Percentiles rank a stretch among this genome's conserved stretches.
These are phyloP conservation scores for Boletus pseudo-olivaceus DNA, from an alignment of 768 basidiomycete genomes.

Conservation along the genomic window DNA sequence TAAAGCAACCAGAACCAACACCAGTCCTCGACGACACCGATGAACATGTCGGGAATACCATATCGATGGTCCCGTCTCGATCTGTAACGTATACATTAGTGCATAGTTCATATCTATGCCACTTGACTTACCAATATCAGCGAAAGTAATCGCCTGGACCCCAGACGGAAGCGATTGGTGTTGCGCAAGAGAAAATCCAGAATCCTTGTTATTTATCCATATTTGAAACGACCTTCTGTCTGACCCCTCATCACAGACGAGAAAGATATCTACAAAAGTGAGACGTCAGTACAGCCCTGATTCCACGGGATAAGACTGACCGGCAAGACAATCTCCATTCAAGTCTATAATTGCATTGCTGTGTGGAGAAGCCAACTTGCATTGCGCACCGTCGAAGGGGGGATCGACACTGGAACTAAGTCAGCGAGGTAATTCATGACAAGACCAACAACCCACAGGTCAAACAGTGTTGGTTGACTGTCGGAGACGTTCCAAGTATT, in stretches of 20 bases:
- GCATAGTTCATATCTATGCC: neutral
- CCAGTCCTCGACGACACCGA: conserved; percentile 67
- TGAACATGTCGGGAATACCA: conserved; percentile 85
- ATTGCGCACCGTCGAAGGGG: conserved; percentile 60
- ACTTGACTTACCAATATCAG: conserved; percentile 72
- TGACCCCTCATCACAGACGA: conserved; percentile 71
- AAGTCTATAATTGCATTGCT: conserved; percentile 93
- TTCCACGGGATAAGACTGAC: conserved; percentile 32
- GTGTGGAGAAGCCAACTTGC: conserved; percentile 82
- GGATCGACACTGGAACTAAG: conserved; percentile 47
- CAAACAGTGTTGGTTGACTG: conserved; percentile 52
- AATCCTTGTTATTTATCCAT: conserved; percentile 83
- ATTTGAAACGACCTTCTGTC: conserved; percentile 76
- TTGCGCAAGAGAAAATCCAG: conserved; percentile 69
- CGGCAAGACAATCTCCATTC: conserved; percentile 93
- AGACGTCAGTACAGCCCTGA: neutral
- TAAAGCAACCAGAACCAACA: conserved; percentile 67
- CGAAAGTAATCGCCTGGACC: conserved; percentile 78
- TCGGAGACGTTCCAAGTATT: conserved; percentile 72
- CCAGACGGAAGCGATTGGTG: conserved; percentile 70
- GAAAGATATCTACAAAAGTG: conserved; percentile 66
- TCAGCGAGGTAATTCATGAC: conserved; percentile 2
- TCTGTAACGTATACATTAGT: conserved; percentile 43
- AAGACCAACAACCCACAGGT: conserved; percentile 47
- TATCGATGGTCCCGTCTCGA: conserved; percentile 94